Base-by-base conservation (phyloP, 106 monocot species). In the Alisma plantagoaquatica region DNA sequence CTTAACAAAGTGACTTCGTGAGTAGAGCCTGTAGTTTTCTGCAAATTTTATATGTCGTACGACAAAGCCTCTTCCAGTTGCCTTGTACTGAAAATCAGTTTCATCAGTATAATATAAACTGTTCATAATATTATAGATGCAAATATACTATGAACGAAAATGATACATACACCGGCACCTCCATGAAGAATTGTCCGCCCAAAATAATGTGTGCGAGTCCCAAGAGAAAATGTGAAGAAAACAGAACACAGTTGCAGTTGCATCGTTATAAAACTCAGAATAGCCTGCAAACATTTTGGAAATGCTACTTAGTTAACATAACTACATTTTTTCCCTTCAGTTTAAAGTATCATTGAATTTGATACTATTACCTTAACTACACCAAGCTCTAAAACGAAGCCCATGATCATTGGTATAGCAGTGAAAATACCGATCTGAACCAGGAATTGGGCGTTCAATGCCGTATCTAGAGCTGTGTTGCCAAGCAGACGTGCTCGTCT, bases 11-110 rank as follows among this genome's bases (percentile, higher is more conserved):
- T 93, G 93, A 49, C 93, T 93, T 59, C 93, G 51, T 30, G 93
- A 83, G 31, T 83, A 93, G 15, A 93, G 54, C 32, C 93, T 77
- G 53, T 93, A 93, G 64, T 93, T 93, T 52, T 93, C 93, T 47
- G 93, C 79, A 65, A 93, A 93, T 42, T 77, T 83, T 41, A 93
- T 93, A 43, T 93, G 93, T 8, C 63, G 68, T 1, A 93, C 93
- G 70, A 93, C 93, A 80, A 93, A 93, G 3, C 93, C 93, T 82
- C 93, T 83, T n/a, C 93, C 93, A 59, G 93, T 93, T 41, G 93
- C 87, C 27, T 63, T 71, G 64, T 93, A 93, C 93, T 93, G 87
- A 33, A 29, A 64, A 50, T 25, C 23, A 46, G 6, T 7, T 38
- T 38, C 35, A 7, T 38, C 35, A 7, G 35, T 38, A 38, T 38